Evolutionary conservation across 129 eudicot genomes (phyloP), one percentile per base, ranked within the genome.

Genomic region (Sambucus nigra): DNA sequence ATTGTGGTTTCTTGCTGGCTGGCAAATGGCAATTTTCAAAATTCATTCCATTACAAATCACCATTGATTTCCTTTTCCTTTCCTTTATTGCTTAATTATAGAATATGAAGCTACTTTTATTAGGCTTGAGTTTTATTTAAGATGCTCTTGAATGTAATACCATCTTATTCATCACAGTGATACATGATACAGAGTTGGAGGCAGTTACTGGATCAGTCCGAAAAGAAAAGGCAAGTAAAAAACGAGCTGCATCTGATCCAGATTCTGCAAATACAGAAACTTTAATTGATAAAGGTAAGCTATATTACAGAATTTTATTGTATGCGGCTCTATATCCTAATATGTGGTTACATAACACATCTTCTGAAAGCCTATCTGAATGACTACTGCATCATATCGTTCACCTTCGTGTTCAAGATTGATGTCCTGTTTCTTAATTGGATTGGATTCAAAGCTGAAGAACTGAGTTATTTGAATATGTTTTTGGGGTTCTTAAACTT

Each of bases 171-270:
- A 26, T 33, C 8, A 19, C 67, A 57, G 75, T 47, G 7, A 8
- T 40, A 16, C 25, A 35, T 16, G 41, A 32, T 40, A 27, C 21
- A 28, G 63, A 24, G 3, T 15, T 50, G 17, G 66, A 70, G 57
- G 65, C 60, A 28, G 45, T 54, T 32, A 62, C 56, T 57, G 62
- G 18, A 25, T 39, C 66, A 59, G 64, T 56, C 57, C 52, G 23
- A 11, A 76, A 57, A 53, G 68, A 42, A 2, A 53, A 28, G 41
- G 25, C 79, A 18, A 80, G 65, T 28, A 84, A 66, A 57, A 84
- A 84, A 65, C 63, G 88, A 24, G 32, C 79, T 2, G 73, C 75
- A 60, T 66, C 87, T 51, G 84, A 79, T 57, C 45, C 47, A 19
- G 74, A 76, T 38, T 47, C 70, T 40, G 55, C 35, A 18, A 26